Conservation (phyloP, 345 rosid species). For the Raphanus sativus region DNA sequence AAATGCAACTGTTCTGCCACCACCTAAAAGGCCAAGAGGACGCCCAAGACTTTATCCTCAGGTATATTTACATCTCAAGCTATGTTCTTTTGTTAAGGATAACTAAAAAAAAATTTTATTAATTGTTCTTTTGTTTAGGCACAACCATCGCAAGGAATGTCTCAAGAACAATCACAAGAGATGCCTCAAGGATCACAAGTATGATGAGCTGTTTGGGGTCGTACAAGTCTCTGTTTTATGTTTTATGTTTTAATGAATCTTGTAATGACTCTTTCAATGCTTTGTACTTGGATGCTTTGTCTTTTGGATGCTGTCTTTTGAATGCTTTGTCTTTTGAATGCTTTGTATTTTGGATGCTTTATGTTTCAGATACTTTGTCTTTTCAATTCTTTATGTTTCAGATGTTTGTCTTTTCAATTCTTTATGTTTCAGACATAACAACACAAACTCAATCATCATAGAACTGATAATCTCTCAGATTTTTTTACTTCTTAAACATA, state of each 20-base stretch:
- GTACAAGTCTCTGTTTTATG: too few species aligned
- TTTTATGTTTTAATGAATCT: too few species aligned
- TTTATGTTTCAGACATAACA: too few species aligned
- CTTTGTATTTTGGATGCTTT: too few species aligned
- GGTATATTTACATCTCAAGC: not conserved
- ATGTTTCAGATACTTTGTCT: too few species aligned
- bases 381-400: too few species aligned
- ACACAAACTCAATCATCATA: too few species aligned
- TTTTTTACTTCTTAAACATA: too few species aligned
- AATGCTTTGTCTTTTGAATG: not conserved
- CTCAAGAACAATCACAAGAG: not conserved
- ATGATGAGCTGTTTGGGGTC: not conserved
- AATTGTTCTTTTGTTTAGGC: not conserved
- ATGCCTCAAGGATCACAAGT: not conserved
- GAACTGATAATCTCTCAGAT: too few species aligned
- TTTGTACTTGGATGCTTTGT: too few species aligned
- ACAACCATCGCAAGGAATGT: not conserved
- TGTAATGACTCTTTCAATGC: too few species aligned
- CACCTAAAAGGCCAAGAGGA: not conserved
- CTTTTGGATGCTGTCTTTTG: not conserved
- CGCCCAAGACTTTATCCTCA: not conserved
- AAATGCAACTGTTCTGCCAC: not conserved
- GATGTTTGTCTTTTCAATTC: not conserved
- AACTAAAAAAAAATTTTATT: not conserved
- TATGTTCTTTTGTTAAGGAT: too few species aligned